Conservation (phyloP, 2,329 filamentous ascomycete genomes). For the Trichophyton benhamiae region DNA sequence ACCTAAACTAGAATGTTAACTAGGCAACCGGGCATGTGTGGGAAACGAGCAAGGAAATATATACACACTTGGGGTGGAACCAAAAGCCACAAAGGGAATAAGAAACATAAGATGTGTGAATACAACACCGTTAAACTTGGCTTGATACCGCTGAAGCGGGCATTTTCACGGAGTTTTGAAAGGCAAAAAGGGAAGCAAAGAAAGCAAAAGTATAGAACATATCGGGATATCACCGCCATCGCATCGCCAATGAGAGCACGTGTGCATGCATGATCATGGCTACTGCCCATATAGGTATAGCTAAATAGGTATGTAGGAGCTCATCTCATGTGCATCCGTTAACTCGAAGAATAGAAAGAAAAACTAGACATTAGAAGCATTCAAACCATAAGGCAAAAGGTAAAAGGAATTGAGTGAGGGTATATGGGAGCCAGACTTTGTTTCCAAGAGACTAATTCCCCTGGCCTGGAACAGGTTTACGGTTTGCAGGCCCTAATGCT, state of each 20-base stretch:
- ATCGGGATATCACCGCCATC: background rate
- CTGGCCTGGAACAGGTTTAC: constrained; percentile 48
- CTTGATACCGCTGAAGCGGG: background rate
- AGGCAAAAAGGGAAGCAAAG: background rate
- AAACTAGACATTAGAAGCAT: constrained; percentile 3
- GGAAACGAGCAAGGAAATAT: background rate
- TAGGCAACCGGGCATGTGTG: background rate
- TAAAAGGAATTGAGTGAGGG: background rate
- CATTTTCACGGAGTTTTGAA: background rate
- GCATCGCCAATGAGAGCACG: background rate
- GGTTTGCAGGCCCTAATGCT: constrained; percentile 35
- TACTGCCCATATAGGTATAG: background rate
- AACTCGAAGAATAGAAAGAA: background rate
- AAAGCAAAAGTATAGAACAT: background rate
- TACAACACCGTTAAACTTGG: background rate
- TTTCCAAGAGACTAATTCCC: constrained; percentile 19
- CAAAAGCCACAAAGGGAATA: background rate
- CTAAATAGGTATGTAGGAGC: background rate
- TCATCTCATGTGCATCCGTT: background rate
- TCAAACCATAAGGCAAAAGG: background rate
- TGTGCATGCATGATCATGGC: background rate
- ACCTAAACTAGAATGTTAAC: background rate
- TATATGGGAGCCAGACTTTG: background rate
- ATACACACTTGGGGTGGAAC: background rate
- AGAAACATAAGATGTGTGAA: background rate